Base-by-base conservation (phyloP, 768 basidiomycete genomes). In the Gelatoporia subvermispora region DNA sequence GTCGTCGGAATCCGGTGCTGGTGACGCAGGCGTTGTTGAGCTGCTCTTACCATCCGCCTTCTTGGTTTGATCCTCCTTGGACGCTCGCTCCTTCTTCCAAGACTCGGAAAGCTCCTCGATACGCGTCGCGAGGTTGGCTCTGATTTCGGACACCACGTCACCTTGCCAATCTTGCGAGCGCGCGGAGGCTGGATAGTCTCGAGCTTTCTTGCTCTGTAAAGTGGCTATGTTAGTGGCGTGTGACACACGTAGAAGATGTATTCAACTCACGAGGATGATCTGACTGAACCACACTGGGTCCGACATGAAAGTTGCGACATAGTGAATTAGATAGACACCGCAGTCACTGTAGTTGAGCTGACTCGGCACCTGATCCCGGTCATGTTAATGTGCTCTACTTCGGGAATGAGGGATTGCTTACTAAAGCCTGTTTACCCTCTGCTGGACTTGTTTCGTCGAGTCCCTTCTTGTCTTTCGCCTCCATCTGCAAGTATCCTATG, bases 341-440 rank as follows among this genome's bases (percentile, higher is more conserved):
- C 96, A 99, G 64, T 97, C 94, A 60, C 84, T 89, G 54, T 73
- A 89, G 61, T 98, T 97, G 15, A 82, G 81, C 61, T 99, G 96
- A 20, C 72, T 70, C 3, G 95, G 95, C 3, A 93, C 90, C 91
- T 95, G 55, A 23, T 15, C 8, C 7, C 16, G 3, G 7, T 40
- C n/a, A 40, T 16, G 5, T n/a, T 23, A 37, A 41, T 31, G 40
- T 13, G 22, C 11, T 10, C 18, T 15, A 9, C 35, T 20, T 17
- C 36, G 23, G 17, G 31, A 2, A n/a, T 11, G 1, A 38, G 7
- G 34, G 20, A 3, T 16, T 9, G 43, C 59, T 28, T 37, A 63
- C 64, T 35, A 56, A 48, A 13, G 62, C 64, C 10, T 22, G 4
- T 42, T 49, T 58, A 18, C 43, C 48, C 3, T 23, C 31, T 3